A percentile compares a stretch with the other conserved stretches of the same genome.
Evolutionary conservation across 495 filamentous ascomycete genomes (phyloP).

Genomic region (Podospora pseudopauciseta): DNA sequence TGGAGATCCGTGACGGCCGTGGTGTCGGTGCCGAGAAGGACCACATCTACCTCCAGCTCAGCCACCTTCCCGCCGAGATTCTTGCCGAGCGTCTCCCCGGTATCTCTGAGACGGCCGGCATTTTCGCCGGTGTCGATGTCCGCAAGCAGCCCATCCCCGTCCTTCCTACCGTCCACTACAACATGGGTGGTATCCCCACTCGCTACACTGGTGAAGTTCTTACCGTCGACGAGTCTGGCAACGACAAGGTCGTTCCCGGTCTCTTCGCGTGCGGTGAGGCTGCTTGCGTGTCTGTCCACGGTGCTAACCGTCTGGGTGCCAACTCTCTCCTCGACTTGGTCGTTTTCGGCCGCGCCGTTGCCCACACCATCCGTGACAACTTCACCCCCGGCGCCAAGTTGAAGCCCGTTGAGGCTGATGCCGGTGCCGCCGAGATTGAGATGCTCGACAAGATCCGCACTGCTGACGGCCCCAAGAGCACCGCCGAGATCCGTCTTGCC

Average conservation of each 20-base stretch:
- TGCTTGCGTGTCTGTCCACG: conserved; percentile 95
- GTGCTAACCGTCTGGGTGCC: conserved; percentile 94
- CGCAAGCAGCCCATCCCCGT: conserved; percentile 96
- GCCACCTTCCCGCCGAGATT: conserved; percentile 84
- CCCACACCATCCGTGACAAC: conserved; percentile 90
- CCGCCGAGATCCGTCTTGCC: conserved; percentile 77
- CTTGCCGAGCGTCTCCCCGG: conserved; percentile 95
- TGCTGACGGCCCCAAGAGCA: conserved; percentile 78
- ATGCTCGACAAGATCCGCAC: conserved; percentile 82
- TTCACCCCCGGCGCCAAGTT: conserved; percentile 74
- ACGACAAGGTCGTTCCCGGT: conserved; percentile 92
- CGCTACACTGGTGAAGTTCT: conserved; percentile 95
- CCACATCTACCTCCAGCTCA: conserved; percentile 94
- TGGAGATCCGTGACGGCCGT: conserved; percentile 95
- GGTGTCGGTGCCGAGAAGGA: conserved; percentile 96
- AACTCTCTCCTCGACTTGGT: conserved; percentile 97
- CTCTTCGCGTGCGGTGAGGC: conserved; percentile 96
- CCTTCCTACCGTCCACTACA: conserved; percentile 96
- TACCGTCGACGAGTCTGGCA: conserved; percentile 73
- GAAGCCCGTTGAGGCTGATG: conserved; percentile 72
- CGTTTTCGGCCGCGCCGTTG: conserved; percentile 94
- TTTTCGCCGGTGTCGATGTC: conserved; percentile 95
- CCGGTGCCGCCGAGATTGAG: conserved; percentile 79
- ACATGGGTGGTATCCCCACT: conserved; percentile 98
- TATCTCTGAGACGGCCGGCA: conserved; percentile 96